These are phyloP conservation scores for Avicennia marina DNA, from an alignment of 257 asterid genomes.

Conservation along the genomic window DNA sequence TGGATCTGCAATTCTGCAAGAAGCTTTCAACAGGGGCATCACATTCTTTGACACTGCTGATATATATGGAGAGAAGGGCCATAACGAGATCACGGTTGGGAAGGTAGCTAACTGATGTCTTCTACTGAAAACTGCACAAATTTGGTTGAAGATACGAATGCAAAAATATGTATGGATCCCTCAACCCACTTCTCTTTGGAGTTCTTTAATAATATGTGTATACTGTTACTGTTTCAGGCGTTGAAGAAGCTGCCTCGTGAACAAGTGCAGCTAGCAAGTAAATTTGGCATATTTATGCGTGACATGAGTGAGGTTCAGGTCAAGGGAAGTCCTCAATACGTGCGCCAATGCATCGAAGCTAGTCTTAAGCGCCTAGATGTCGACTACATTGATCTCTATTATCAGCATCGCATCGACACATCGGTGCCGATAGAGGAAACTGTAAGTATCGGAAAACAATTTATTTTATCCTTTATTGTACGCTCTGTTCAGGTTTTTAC, in stretches of 20 bases:
- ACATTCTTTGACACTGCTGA: slow-evolving; percentile 55
- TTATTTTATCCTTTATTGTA: neutral
- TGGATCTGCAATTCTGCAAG: slow-evolving; percentile 33
- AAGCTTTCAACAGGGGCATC: slow-evolving; percentile 43
- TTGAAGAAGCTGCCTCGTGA: slow-evolving; percentile 45
- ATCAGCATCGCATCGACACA: slow-evolving; percentile 39
- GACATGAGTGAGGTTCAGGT: slow-evolving; percentile 22
- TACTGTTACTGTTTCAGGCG: slow-evolving; percentile 29
- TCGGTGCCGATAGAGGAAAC: slow-evolving; percentile 59
- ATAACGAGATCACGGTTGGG: slow-evolving; percentile 51
- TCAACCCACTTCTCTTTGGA: too few species aligned
- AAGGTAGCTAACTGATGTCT: slow-evolving; percentile 26
- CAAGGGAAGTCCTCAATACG: slow-evolving; percentile 45
- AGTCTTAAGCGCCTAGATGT: slow-evolving; percentile 48
- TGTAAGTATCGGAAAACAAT: slow-evolving; percentile 23
- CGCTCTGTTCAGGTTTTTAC: neutral
- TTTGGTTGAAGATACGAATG: neutral
- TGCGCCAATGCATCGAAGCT: slow-evolving; percentile 42
- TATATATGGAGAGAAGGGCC: slow-evolving; percentile 24
- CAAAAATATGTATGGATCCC: neutral
- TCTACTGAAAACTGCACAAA: neutral
- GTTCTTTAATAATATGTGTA: too few species aligned
- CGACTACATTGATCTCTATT: slow-evolving; percentile 54
- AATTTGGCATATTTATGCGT: slow-evolving; percentile 36
- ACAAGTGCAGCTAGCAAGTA: slow-evolving; percentile 45